These are phyloP conservation scores for Yamadazyma atlantica DNA, from an alignment of 1,139 yeast genomes.

Conservation along the genomic window DNA sequence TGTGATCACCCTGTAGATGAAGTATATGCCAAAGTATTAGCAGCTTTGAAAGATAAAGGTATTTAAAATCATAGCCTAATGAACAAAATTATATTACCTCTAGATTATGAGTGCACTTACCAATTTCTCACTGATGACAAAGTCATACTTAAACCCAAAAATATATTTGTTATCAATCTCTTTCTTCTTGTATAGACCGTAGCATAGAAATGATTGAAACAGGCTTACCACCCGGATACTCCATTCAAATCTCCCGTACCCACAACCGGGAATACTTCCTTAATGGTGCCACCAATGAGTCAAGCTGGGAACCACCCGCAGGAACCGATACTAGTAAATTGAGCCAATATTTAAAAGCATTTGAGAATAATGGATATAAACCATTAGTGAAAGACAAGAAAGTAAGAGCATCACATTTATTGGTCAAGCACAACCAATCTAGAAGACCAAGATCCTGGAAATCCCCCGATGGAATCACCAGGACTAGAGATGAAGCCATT, in stretches of 20 bases:
- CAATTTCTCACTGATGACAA: neutral
- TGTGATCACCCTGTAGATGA: conserved; percentile 81
- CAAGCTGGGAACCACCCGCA: conserved; percentile 90
- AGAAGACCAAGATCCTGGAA: conserved; percentile 95
- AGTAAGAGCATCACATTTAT: conserved; percentile 57
- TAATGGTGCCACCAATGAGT: conserved; percentile 67
- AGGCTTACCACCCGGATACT: conserved; percentile 89
- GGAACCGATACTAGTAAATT: conserved; percentile 71
- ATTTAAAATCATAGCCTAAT: conserved; percentile 18
- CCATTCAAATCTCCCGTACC: conserved; percentile 72
- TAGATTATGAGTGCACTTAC: neutral
- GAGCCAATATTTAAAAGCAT: conserved; percentile 51
- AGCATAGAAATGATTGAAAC: conserved; percentile 33
- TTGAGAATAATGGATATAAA: conserved; percentile 54
- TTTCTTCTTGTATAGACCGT: neutral
- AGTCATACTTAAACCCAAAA: too few species aligned
- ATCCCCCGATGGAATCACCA: conserved; percentile 65
- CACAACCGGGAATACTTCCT: conserved; percentile 83
- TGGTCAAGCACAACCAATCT: conserved; percentile 78
- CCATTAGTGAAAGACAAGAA: conserved; percentile 55
- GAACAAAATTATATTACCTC: too few species aligned
- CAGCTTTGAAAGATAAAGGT: conserved; percentile 52
- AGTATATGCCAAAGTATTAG: conserved; percentile 71
- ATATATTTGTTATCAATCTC: neutral
- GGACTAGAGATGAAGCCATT: conserved; percentile 82